Evolutionary conservation across 495 filamentous ascomycete genomes (phyloP).

Genomic region (Trichocladium uniseriatum): DNA sequence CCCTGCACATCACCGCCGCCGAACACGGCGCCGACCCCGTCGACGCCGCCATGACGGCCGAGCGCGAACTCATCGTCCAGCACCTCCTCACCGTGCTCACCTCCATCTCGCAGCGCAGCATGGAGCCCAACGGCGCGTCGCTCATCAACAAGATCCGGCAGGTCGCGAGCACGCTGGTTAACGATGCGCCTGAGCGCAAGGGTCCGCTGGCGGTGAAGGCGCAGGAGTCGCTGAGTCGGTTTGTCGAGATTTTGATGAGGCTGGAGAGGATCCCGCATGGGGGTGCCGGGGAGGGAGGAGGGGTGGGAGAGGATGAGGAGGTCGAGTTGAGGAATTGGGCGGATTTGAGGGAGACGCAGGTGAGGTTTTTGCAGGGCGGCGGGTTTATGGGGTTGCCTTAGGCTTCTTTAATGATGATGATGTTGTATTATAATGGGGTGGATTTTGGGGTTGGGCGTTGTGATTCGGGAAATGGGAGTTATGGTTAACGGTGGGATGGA

Average conservation of each 20-base stretch:
- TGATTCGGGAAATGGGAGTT: too few relatives aligned
- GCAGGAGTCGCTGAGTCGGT: slow-evolving; percentile 55
- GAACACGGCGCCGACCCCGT: slow-evolving; percentile 30
- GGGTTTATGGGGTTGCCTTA: slow-evolving; percentile 37
- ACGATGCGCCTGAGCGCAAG: slow-evolving; percentile 48
- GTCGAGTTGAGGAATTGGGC: slow-evolving; percentile 64
- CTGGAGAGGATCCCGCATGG: slow-evolving; percentile 48
- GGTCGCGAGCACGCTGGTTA: slow-evolving; percentile 65
- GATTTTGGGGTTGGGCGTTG: too few relatives aligned
- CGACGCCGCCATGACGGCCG: slow-evolving; percentile 49
- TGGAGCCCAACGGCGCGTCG: slow-evolving; percentile 71
- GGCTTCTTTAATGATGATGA: too few relatives aligned
- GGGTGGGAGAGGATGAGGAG: slow-evolving; percentile 51
- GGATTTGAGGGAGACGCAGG: slow-evolving; percentile 57
- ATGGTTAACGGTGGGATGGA: too few relatives aligned
- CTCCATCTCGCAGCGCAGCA: slow-evolving; percentile 65
- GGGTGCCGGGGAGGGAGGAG: not conserved
- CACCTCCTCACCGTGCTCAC: slow-evolving; percentile 59
- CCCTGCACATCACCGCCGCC: slow-evolving; percentile 11
- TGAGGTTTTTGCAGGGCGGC: slow-evolving; percentile 57
- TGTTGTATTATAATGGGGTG: too few relatives aligned
- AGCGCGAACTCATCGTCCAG: slow-evolving; percentile 67
- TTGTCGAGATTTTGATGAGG: slow-evolving; percentile 61
- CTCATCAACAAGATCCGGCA: slow-evolving; percentile 65
- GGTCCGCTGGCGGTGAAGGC: slow-evolving; percentile 47